Percentiles rank a stretch among this genome's conserved stretches.
Evolutionary conservation across 2,329 filamentous ascomycete genomes (phyloP).

Genomic region (Pseudogymnoascus sp.): DNA sequence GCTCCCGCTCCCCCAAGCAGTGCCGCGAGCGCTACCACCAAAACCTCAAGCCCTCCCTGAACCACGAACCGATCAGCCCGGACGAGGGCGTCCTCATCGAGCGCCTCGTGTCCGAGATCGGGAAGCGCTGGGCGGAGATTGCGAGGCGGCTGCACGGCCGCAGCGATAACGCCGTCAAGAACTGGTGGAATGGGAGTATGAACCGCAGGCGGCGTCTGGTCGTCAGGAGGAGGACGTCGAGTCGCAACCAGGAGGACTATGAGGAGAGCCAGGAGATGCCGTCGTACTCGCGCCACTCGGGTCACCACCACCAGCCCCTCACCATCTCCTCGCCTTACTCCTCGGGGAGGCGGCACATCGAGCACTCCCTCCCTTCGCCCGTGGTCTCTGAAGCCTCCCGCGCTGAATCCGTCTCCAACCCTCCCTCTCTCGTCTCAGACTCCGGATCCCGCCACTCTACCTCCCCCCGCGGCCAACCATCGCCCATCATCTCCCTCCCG

Average conservation of each 20-base stretch:
- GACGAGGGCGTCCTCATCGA: constrained; percentile 69
- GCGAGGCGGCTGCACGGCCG: constrained; percentile 72
- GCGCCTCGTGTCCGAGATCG: constrained; percentile 65
- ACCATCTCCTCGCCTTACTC: constrained; percentile 22
- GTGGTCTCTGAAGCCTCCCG: constrained; percentile 55
- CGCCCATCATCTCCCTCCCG: constrained; percentile 25
- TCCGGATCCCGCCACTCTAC: constrained; percentile 53
- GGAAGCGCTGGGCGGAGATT: constrained; percentile 90
- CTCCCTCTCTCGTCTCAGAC: constrained; percentile 66
- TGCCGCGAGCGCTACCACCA: constrained; percentile 92
- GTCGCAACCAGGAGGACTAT: constrained; percentile 18
- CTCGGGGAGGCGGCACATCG: constrained; percentile 33
- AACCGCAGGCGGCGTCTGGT: constrained; percentile 55
- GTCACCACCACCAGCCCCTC: constrained; percentile 13
- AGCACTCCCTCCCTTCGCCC: constrained; percentile 56
- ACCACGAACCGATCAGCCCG: constrained; percentile 63
- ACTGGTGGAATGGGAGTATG: constrained; percentile 94
- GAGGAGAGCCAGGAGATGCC: constrained; percentile 26
- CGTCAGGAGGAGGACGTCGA: constrained; percentile 22
- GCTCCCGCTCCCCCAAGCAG: constrained; percentile 80
- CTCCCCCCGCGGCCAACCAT: constrained; percentile 37
- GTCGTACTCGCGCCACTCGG: constrained; percentile 23
- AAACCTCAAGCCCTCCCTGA: constrained; percentile 72
- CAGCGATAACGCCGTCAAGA: constrained; percentile 94
- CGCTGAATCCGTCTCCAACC: constrained; percentile 47